A percentile compares a stretch with the other conserved stretches of the same genome.
Conservation (phyloP, 768 basidiomycete species). For the Leccinum olivaceopallidum region DNA sequence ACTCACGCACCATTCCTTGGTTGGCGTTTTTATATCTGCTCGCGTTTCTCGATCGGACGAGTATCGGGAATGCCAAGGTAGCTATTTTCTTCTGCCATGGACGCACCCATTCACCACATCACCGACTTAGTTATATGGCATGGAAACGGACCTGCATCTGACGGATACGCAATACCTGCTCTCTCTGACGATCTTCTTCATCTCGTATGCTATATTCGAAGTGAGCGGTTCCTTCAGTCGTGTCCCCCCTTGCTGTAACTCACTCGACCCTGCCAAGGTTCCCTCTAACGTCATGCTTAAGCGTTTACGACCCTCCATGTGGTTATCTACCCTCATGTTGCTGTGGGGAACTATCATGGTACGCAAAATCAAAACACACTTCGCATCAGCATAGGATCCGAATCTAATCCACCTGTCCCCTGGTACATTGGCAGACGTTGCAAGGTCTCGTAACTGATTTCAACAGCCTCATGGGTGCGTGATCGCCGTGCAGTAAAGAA, state of each 20-base stretch:
- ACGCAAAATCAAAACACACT: not conserved
- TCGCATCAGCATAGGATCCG: not conserved
- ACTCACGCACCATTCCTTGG: constrained; percentile 67
- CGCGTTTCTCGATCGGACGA: constrained; percentile 65
- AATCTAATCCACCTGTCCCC: constrained; percentile 3
- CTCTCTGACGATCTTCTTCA: constrained; percentile 60
- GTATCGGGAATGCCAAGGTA: constrained; percentile 46
- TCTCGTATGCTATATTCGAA: constrained; percentile 71
- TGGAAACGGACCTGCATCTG: constrained; percentile 59
- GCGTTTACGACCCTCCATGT: constrained; percentile 72
- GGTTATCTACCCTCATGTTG: constrained; percentile 74
- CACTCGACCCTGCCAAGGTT: constrained; percentile 36
- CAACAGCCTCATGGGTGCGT: constrained; percentile 63
- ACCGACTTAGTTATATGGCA: constrained; percentile 54
- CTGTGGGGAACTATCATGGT: constrained; percentile 80
- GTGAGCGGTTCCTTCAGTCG: constrained; percentile 27
- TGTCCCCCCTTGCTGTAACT: not conserved
- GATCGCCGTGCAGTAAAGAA: not conserved
- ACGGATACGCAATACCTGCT: constrained; percentile 66
- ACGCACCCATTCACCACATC: not conserved
- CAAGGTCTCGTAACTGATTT: constrained; percentile 73
- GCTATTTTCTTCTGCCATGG: not conserved
- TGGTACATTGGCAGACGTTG: constrained; percentile 48
- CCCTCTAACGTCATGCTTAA: constrained; percentile 76
- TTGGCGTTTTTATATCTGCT: constrained; percentile 74